phyloP scores from a whole-genome alignment of 2,329 filamentous ascomycete species.

The Ophiostoma montium region DNA sequence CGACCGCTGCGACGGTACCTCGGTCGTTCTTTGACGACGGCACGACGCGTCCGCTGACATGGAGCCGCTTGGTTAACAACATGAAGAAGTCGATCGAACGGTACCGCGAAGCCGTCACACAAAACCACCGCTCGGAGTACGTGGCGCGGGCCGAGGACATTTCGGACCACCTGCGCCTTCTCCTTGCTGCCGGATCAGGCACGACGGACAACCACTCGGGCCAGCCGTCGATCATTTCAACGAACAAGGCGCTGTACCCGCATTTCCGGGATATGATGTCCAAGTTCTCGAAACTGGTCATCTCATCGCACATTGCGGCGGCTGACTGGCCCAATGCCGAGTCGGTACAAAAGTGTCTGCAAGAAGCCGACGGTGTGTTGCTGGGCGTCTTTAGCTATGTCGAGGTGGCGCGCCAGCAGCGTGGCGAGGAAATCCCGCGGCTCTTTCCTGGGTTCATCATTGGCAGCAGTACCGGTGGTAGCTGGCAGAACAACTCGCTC shows the following conservation, averaged over 20 bases:
- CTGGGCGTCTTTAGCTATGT: constrained; percentile 93
- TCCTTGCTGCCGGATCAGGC: constrained; percentile 89
- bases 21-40: constrained; percentile 85
- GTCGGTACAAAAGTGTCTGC: constrained; percentile 85
- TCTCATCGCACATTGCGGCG: constrained; percentile 94
- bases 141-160: constrained; percentile 94
- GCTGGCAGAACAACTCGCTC: constrained; percentile 65
- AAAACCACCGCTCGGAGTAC: constrained; percentile 74
- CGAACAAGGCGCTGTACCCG: constrained; percentile 91
- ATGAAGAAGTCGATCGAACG: constrained; percentile 84
- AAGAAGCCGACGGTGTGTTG: constrained; percentile 93
- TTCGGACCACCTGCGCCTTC: constrained; percentile 82
- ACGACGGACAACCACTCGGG: constrained; percentile 98
- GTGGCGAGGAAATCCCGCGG: constrained; percentile 85
- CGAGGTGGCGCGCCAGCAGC: constrained; percentile 83
- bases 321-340: constrained; percentile 92
- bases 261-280: constrained; percentile 99
- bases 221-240: constrained; percentile 97
- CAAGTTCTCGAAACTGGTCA: constrained; percentile 95
- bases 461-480: constrained; percentile 69
- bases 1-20: constrained; percentile 48
- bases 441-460: constrained; percentile 87
- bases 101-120: constrained; percentile 80
- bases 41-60: constrained; percentile 66
- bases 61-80: constrained; percentile 79